phyloP scores from a whole-genome alignment of 2,329 filamentous ascomycete species.

The Colletotrichum sp. region DNA sequence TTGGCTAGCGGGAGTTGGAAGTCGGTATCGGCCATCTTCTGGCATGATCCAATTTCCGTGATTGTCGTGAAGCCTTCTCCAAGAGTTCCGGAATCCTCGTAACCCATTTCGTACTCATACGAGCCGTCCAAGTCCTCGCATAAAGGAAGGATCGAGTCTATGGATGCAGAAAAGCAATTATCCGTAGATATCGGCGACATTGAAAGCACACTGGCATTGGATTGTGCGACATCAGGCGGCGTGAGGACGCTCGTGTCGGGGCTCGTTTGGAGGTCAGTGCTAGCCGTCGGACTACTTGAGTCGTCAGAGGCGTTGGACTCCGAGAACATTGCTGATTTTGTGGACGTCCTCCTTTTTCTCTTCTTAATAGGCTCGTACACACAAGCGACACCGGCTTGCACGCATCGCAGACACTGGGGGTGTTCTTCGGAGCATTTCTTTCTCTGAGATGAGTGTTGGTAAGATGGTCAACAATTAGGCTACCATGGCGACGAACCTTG shows the following conservation, averaged over 20 bases:
- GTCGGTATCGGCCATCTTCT: not conserved
- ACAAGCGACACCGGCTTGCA: constrained; percentile 18
- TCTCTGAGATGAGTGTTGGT: constrained; percentile 1
- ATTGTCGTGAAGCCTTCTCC: not conserved
- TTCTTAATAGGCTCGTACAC: constrained; percentile 23
- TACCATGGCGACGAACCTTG: constrained; percentile 4
- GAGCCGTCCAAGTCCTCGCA: not conserved
- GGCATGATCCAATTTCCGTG: not conserved
- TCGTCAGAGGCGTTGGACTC: not conserved
- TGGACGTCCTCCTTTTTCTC: constrained; percentile 16
- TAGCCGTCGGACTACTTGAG: not conserved
- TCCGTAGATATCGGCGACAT: not conserved
- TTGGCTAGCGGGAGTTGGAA: not conserved
- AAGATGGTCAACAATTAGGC: not conserved
- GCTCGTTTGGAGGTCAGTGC: not conserved
- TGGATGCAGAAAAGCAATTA: not conserved
- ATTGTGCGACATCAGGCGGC: not conserved
- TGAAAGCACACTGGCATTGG: not conserved
- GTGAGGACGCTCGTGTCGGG: constrained; percentile 6
- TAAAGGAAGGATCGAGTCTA: not conserved
- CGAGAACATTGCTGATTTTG: not conserved
- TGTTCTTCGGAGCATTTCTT: constrained; percentile 23
- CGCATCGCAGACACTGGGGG: constrained; percentile 18
- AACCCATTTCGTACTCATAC: not conserved
- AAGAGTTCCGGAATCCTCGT: not conserved